phyloP scores from a whole-genome alignment of 2,329 filamentous ascomycete species.

The Pseudocercospora vitis region DNA sequence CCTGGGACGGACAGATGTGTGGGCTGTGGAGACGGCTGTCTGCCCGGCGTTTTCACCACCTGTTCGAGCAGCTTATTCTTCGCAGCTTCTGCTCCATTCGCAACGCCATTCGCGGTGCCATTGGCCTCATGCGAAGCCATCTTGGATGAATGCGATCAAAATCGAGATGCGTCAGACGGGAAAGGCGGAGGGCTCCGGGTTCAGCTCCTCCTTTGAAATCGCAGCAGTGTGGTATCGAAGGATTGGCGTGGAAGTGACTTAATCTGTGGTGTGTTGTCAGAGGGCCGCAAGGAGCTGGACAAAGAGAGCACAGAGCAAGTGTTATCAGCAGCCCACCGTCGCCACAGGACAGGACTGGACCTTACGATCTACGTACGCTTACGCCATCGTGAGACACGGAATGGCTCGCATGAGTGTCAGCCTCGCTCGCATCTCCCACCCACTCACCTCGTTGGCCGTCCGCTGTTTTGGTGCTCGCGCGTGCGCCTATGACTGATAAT shows the following conservation, averaged over 20 bases:
- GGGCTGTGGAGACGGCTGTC: conserved; percentile 81
- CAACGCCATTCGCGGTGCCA: conserved; percentile 12
- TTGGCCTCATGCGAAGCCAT: conserved; percentile 21
- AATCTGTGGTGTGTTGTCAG: background rate
- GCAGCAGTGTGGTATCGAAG: background rate
- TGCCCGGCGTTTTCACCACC: conserved; percentile 54
- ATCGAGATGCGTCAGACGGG: background rate
- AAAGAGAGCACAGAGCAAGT: conserved; percentile 4
- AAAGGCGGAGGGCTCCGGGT: too few relatives aligned
- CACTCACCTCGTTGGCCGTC: background rate
- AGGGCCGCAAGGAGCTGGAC: background rate
- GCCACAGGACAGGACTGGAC: too few relatives aligned
- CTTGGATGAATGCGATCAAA: background rate
- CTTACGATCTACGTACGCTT: conserved; percentile 1
- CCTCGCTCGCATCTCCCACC: background rate
- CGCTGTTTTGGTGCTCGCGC: background rate
- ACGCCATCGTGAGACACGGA: background rate
- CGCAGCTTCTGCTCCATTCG: conserved; percentile 15
- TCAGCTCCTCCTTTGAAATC: background rate
- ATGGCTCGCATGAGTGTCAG: background rate
- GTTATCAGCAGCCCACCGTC: background rate
- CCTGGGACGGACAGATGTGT: conserved; percentile 76
- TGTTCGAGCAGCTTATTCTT: conserved; percentile 60
- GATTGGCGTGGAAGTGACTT: background rate
- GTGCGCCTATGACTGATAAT: background rate